Evolutionary conservation across 1,139 yeast species (phyloP).

Genomic region (Candida tetrigidarum): DNA sequence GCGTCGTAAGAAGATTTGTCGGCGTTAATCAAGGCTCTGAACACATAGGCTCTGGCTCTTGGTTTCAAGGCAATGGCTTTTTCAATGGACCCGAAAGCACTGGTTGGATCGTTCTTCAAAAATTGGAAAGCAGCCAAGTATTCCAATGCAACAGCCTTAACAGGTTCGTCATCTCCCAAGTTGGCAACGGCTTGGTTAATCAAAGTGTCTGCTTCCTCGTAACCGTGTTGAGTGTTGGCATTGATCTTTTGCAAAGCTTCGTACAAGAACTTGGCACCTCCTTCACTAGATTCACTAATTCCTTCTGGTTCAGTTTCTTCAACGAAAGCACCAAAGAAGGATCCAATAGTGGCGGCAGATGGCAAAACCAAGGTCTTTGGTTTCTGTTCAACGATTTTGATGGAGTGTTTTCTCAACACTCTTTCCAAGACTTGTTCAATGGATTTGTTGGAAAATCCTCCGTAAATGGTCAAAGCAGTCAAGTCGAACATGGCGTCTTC

Average conservation of each 20-base stretch:
- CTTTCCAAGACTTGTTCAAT: slow-evolving; percentile 87
- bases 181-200: slow-evolving; percentile 69
- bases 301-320: slow-evolving; percentile 51
- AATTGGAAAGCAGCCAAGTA: slow-evolving; percentile 83
- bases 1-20: slow-evolving; percentile 70
- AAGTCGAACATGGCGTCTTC: slow-evolving; percentile 91
- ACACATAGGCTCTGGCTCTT: slow-evolving; percentile 81
- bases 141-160: slow-evolving; percentile 74
- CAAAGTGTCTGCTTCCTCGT: slow-evolving; percentile 71
- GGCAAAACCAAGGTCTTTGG: slow-evolving; percentile 68
- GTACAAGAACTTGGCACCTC: slow-evolving; percentile 65
- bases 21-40: slow-evolving; percentile 83
- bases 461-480: slow-evolving; percentile 79
- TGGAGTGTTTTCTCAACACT: slow-evolving; percentile 78
- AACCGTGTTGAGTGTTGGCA: slow-evolving; percentile 69
- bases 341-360: slow-evolving; percentile 80
- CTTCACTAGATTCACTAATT: slow-evolving; percentile 50
- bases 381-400: slow-evolving; percentile 64
- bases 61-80: slow-evolving; percentile 71
- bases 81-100: slow-evolving; percentile 60
- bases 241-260: slow-evolving; percentile 70
- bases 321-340: slow-evolving; percentile 82
- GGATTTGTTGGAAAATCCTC: slow-evolving; percentile 78
- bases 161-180: slow-evolving; percentile 43
- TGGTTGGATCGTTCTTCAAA: slow-evolving; percentile 74